phyloP scores from a whole-genome alignment of 2,329 filamentous ascomycete genomes.

The Pseudopyrenochaeta lycopersici region DNA sequence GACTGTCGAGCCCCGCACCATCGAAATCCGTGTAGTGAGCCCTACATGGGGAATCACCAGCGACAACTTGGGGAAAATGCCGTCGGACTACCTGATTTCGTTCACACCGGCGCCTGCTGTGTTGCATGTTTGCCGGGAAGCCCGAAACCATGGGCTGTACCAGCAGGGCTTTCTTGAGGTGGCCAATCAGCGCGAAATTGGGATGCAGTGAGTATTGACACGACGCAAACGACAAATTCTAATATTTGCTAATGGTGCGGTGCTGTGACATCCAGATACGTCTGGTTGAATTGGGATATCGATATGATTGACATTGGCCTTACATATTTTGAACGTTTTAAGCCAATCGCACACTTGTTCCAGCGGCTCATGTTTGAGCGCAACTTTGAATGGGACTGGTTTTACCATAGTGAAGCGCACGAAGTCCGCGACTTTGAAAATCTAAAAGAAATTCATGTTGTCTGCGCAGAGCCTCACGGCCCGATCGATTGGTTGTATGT shows the following conservation, averaged over 20 bases:
- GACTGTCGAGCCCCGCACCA: constrained; percentile 12
- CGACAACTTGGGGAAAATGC: too few relatives aligned
- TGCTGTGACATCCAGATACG: neutral
- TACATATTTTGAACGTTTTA: neutral
- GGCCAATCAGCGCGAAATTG: neutral
- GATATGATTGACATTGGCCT: constrained; percentile 9
- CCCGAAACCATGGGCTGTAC: constrained; percentile 14
- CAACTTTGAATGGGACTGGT: neutral
- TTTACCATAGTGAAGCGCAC: neutral
- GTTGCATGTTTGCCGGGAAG: constrained; percentile 14
- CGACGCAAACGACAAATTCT: neutral
- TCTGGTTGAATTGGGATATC: constrained; percentile 12
- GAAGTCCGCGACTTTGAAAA: constrained; percentile 7
- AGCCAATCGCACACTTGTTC: constrained; percentile 5
- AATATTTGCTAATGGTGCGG: too few relatives aligned
- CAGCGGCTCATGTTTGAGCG: constrained; percentile 8
- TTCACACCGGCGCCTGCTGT: constrained; percentile 9
- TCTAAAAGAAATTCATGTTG: constrained; percentile 10
- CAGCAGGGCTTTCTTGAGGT: neutral
- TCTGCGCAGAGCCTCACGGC: constrained; percentile 11
- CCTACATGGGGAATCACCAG: neutral
- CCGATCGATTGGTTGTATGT: constrained; percentile 2
- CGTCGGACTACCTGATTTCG: neutral
- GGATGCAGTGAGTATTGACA: neutral
- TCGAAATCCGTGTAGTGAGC: neutral